Evolutionary conservation across 2,329 filamentous ascomycete genomes (phyloP), one percentile per base, ranked within the genome.

Genomic region (Pseudogymnoascus sp.): DNA sequence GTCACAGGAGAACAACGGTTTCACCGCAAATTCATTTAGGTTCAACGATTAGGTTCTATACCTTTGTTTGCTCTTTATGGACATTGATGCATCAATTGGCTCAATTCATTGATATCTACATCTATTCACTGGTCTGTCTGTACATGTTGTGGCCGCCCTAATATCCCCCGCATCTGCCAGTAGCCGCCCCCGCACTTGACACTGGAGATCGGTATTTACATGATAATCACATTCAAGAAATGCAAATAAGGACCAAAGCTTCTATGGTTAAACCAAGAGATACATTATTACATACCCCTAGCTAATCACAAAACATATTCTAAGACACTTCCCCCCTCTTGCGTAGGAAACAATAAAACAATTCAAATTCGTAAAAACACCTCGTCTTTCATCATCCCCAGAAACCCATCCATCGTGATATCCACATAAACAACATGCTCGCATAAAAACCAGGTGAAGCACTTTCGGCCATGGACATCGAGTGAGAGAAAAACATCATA

Each of bases 381-480:
- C 38, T 50, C 19, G 11, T 37, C 24, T 14, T 14, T 24, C 38
- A 59, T 59, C 62, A 42, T 63, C 37, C 62, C 50, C n/a, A 29
- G n/a, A 33, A 53, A 66, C 66, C 67, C 64, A 56, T 56, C 50
- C 64, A 44, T 56, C 50, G 50, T 56, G 29, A 62, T 70, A 67
- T 66, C 66, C 69, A 68, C 65, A 68, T 60, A 69, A 64, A 50
- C 64, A 64, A 70, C 67, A 70, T 68, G 74, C 73, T 56, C 50
- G 50, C 50, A 56, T 42, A 56, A 56, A 56, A 33, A 74, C 73
- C 71, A 72, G 72, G 70, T 72, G 71, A 72, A 73, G 71, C 72
- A 74, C 80, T 81, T 81, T 79, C 73, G 77, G 76, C 78, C 78
- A 78, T 78, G 76, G 74, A 76, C 75, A 72, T 72, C 73, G 74